Percentiles rank a stretch among this genome's conserved stretches.
phyloP scores from a whole-genome alignment of 2,329 filamentous ascomycete species.

The Fusarium keratoplasticum region DNA sequence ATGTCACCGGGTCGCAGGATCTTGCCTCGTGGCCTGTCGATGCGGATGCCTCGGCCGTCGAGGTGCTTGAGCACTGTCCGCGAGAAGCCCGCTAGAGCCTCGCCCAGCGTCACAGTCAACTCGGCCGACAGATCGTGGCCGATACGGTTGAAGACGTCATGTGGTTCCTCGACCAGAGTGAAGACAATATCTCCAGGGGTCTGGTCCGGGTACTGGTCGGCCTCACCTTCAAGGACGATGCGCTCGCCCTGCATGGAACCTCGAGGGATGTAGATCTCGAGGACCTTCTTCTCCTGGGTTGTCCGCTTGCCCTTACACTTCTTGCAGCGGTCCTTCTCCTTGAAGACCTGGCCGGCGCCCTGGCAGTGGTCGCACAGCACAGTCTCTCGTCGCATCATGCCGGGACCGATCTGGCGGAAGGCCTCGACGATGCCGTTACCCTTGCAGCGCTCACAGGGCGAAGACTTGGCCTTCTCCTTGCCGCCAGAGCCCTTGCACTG shows the following conservation, averaged over 20 bases:
- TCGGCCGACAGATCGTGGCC: slow-evolving; percentile 87
- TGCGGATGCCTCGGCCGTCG: slow-evolving; percentile 88
- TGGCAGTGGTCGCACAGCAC: slow-evolving; percentile 85
- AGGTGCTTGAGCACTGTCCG: slow-evolving; percentile 92
- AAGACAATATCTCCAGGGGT: slow-evolving; percentile 95
- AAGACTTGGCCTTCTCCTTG: slow-evolving; percentile 89
- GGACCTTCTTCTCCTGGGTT: slow-evolving; percentile 87
- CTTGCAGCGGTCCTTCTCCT: slow-evolving; percentile 98
- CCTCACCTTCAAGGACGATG: slow-evolving; percentile 92
- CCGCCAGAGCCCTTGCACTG: slow-evolving; percentile 90
- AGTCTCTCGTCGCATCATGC: slow-evolving; percentile 83
- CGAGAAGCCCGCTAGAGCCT: slow-evolving; percentile 90
- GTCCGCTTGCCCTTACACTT: slow-evolving; percentile 97
- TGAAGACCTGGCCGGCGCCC: slow-evolving; percentile 87
- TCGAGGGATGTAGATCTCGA: slow-evolving; percentile 95
- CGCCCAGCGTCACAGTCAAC: slow-evolving; percentile 82
- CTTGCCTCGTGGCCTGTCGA: slow-evolving; percentile 84
- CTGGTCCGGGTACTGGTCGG: slow-evolving; percentile 90
- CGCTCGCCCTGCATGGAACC: slow-evolving; percentile 88
- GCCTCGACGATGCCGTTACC: slow-evolving; percentile 82
- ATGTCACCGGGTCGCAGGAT: slow-evolving; percentile 86
- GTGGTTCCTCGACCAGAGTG: slow-evolving; percentile 82
- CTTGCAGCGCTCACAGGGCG: slow-evolving; percentile 85
- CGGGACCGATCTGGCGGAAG: slow-evolving; percentile 86
- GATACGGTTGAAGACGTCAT: slow-evolving; percentile 84